Percentiles rank a stretch among this genome's conserved stretches.
Conservation (phyloP, 352 stramenopile species). For the Globisporangium recalcitrans region DNA sequence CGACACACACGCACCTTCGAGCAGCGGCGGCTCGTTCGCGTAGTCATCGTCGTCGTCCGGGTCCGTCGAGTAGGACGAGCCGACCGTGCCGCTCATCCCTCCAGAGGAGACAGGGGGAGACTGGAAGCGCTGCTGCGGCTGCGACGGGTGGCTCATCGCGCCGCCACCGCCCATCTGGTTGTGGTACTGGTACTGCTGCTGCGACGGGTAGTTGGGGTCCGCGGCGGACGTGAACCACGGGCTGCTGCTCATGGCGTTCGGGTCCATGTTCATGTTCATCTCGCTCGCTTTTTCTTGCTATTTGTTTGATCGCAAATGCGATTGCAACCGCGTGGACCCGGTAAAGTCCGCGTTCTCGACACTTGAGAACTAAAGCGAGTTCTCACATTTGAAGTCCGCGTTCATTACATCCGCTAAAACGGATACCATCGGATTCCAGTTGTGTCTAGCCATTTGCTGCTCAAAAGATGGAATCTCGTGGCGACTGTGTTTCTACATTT, state of each 20-base stretch:
- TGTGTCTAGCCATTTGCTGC: too few species aligned
- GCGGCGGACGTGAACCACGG: slow-evolving; percentile 62
- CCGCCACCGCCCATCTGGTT: background rate
- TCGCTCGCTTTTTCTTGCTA: background rate
- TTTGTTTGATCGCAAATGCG: background rate
- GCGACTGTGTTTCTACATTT: too few species aligned
- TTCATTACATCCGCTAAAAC: too few species aligned
- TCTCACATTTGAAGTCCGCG: too few species aligned
- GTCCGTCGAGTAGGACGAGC: slow-evolving; percentile 14
- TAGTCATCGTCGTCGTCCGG: slow-evolving; percentile 87
- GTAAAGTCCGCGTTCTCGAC: too few species aligned
- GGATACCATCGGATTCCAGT: too few species aligned
- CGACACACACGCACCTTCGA: slow-evolving; percentile 72
- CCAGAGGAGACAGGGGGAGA: slow-evolving; percentile 19
- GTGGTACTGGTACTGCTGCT: slow-evolving; percentile 4
- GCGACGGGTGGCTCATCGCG: background rate
- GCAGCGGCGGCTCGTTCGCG: slow-evolving; percentile 93
- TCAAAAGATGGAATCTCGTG: too few species aligned
- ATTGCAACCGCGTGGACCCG: background rate
- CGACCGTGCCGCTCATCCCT: slow-evolving; percentile 14
- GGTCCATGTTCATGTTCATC: slow-evolving; percentile 83
- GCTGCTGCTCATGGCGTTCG: slow-evolving; percentile 42
- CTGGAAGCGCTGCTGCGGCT: slow-evolving; percentile 15
- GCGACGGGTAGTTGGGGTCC: slow-evolving; percentile 35
- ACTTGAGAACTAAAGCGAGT: too few species aligned